Evolutionary conservation across 140 eudicot genomes (phyloP), one percentile per base, ranked within the genome.

Genomic region (Bidens hawaiensis): DNA sequence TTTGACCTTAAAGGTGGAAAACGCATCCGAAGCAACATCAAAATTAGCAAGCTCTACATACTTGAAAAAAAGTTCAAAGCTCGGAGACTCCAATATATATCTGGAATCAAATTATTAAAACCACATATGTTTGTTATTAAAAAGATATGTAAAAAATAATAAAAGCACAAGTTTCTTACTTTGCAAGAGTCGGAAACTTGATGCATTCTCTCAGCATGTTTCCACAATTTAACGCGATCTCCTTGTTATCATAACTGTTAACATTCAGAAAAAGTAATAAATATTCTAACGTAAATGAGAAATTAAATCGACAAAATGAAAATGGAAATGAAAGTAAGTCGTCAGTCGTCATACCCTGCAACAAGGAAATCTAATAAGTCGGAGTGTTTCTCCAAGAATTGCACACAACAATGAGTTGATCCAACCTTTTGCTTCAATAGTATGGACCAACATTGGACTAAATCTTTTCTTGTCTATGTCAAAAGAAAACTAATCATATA

Each of bases 11-110:
- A 93, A 93, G 21, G 96, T 87, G 62, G 89, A 82, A 78, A 93
- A 93, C 16, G 99, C 99, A 88, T 93, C 99, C 26, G 96, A 93
- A 31, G 99, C 90, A 72, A 93, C 84, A 70, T 93, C 99, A 4
- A 93, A 91, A 78, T 82, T 88, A 11, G 96, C 87, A 66, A 88
- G 90, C 85, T 88, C 96, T 71, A 93, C 87, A 50, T 85, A 93
- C 63, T 93, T 93, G 77, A 87, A 93, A 69, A 93, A 93, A 13
- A 93, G 74, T 82, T 82, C 93, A 76, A 93, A 93, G 82, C 96
- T 84, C 26, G 96, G 93, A 51, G 99, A 84, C 82, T 87, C 96
- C 80, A 93, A 75, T 66, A 93, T 76, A 67, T 88, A 93, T 75
- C 99, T 93, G 95, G 79, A 75, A 74, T 18, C 19, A 62, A 38